Conservation (phyloP, 306 rosid species). For the Quercus berberidifolia region DNA sequence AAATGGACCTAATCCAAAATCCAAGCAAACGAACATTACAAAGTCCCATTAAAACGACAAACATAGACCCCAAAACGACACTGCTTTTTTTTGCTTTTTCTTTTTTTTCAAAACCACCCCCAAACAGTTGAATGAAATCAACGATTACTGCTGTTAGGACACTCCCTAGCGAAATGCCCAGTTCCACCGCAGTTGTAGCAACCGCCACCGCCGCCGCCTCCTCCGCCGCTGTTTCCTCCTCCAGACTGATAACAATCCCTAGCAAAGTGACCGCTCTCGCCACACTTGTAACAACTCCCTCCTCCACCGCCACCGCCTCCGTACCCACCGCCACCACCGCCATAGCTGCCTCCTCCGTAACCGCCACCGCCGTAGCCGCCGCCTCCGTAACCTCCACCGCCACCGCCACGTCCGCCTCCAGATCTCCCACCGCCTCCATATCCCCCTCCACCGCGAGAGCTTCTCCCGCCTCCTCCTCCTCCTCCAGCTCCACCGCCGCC, state of each 20-base stretch:
- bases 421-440: conserved; percentile 20
- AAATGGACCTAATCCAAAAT: too few species aligned
- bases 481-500: conserved; percentile 38
- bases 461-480: conserved; percentile 21
- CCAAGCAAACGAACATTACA: too few species aligned
- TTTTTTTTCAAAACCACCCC: too few species aligned
- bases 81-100: background rate
- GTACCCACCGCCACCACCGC: conserved; percentile 42
- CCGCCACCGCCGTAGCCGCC: conserved; percentile 16
- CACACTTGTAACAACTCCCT: conserved; percentile 50
- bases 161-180: conserved; percentile 65
- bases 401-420: conserved; percentile 15
- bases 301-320: conserved; percentile 28
- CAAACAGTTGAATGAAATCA: conserved; percentile 6
- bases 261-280: conserved; percentile 44
- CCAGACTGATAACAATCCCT: conserved; percentile 45
- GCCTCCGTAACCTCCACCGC: conserved; percentile 13
- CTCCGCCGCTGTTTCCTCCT: conserved; percentile 18
- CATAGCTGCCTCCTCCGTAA: conserved; percentile 5
- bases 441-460: conserved; percentile 13
- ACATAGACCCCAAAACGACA: background rate
- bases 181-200: conserved; percentile 52
- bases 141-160: conserved; percentile 33
- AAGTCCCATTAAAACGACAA: too few species aligned
- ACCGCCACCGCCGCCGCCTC: conserved; percentile 38